Conservation (phyloP, 1,139 yeast species). For the Petasospora rhodanensis region DNA sequence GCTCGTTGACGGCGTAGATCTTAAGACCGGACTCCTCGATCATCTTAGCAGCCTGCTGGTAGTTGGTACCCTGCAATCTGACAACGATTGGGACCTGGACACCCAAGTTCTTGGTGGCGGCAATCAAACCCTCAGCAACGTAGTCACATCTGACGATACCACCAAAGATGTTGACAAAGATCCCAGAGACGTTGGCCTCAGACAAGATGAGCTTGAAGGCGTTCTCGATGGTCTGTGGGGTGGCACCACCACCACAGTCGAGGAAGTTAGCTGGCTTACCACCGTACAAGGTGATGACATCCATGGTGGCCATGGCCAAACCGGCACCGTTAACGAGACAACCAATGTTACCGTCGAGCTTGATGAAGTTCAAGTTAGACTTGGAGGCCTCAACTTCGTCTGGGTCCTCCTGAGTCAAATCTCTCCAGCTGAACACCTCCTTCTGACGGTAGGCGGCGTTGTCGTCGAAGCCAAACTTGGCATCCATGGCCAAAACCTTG, state of each 20-base stretch:
- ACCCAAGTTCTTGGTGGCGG: conserved; percentile 86
- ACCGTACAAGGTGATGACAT: conserved; percentile 95
- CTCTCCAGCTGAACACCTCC: conserved; percentile 96
- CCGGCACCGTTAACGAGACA: conserved; percentile 99
- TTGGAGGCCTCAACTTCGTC: conserved; percentile 91
- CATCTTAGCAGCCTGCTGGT: conserved; percentile 82
- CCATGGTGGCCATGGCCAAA: conserved; percentile 99
- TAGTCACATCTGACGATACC: conserved; percentile 99
- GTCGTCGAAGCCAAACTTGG: conserved; percentile 97
- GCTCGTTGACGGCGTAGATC: conserved; percentile 86
- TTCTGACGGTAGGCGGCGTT: conserved; percentile 93
- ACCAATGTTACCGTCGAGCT: conserved; percentile 97
- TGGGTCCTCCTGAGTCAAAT: conserved; percentile 95
- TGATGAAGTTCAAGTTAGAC: conserved; percentile 91
- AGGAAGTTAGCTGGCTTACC: conserved; percentile 99
- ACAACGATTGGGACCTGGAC: conserved; percentile 93
- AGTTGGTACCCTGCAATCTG: conserved; percentile 97
- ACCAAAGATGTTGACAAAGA: conserved; percentile 97
- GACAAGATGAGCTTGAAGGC: conserved; percentile 92
- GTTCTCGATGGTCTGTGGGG: conserved; percentile 95
- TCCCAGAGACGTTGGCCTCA: conserved; percentile 88
- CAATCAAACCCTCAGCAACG: conserved; percentile 95
- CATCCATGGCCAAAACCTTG: conserved; percentile 96
- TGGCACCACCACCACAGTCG: conserved; percentile 99
- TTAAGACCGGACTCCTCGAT: conserved; percentile 87